phyloP scores from a whole-genome alignment of 2,329 filamentous ascomycete species.

The Triangularia setosa region DNA sequence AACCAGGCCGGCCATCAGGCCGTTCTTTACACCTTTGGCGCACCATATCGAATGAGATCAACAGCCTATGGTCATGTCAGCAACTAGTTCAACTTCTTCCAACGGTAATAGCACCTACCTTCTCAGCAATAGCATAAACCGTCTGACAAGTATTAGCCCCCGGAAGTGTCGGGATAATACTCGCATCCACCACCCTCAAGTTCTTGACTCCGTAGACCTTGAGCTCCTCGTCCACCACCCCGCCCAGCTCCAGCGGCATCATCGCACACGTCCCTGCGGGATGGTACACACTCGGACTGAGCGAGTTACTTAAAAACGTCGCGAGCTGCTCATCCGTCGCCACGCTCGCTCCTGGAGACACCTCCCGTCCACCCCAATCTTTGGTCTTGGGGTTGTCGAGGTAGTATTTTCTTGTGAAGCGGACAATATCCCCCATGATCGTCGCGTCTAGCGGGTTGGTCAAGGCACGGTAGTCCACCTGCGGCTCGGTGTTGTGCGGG shows the following conservation, averaged over 20 bases:
- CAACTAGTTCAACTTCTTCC: background rate
- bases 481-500: slow-evolving; percentile 32
- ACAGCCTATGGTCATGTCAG: slow-evolving; percentile 10
- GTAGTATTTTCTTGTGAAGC: slow-evolving; percentile 32
- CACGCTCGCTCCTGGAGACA: slow-evolving; percentile 33
- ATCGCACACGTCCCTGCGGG: slow-evolving; percentile 29
- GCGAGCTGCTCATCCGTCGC: slow-evolving; percentile 29
- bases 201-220: slow-evolving; percentile 23
- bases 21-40: background rate
- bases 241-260: slow-evolving; percentile 25
- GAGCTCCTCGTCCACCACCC: slow-evolving; percentile 25
- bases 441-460: slow-evolving; percentile 50
- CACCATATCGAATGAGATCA: slow-evolving; percentile 16
- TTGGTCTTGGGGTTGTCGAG: slow-evolving; percentile 30
- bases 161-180: slow-evolving; percentile 19
- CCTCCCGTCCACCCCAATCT: slow-evolving; percentile 34
- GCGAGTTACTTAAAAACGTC: slow-evolving; percentile 16
- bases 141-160: slow-evolving; percentile 25
- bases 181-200: slow-evolving; percentile 25
- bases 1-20: no score
- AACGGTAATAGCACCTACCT: slow-evolving; percentile 16
- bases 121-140: slow-evolving; percentile 26
- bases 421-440: slow-evolving; percentile 38
- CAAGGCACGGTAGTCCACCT: slow-evolving; percentile 37
- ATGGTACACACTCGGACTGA: slow-evolving; percentile 27